phyloP scores from a whole-genome alignment of 208 protist genomes.

The Kentomonas sorsogonicus region DNA sequence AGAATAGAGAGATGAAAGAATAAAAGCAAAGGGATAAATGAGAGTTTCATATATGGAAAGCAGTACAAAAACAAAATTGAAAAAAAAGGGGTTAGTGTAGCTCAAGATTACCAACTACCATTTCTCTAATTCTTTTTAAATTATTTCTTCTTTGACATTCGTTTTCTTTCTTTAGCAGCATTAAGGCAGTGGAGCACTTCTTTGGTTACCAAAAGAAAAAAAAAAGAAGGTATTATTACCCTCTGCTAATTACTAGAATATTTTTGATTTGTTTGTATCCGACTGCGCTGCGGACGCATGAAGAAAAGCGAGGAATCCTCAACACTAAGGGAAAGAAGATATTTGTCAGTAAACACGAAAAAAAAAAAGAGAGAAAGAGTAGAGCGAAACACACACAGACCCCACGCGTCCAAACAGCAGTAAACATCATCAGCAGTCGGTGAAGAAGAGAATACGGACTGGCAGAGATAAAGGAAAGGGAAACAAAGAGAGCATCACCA shows the following conservation, averaged over 20 bases:
- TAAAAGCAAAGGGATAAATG: not conserved
- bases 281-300: not conserved
- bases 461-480: too few species aligned
- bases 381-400: not conserved
- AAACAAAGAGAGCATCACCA: too few species aligned
- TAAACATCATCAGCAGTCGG: too few species aligned
- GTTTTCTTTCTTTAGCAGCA: constrained; percentile 9
- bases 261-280: not conserved
- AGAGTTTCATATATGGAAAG: not conserved
- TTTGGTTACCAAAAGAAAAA: not conserved
- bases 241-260: not conserved
- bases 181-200: too few species aligned
- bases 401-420: not conserved
- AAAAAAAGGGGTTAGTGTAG: too few species aligned
- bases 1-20: constrained; percentile 6
- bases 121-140: constrained; percentile 3
- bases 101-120: too few species aligned
- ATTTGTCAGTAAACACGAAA: too few species aligned
- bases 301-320: not conserved
- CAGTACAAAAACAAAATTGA: not conserved
- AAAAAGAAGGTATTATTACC: constrained; percentile 4
- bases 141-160: constrained; percentile 53
- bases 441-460: too few species aligned
- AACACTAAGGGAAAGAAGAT: too few species aligned
- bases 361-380: not conserved